Conservation (phyloP, 306 rosid genomes). For the Cercis canadensis region DNA sequence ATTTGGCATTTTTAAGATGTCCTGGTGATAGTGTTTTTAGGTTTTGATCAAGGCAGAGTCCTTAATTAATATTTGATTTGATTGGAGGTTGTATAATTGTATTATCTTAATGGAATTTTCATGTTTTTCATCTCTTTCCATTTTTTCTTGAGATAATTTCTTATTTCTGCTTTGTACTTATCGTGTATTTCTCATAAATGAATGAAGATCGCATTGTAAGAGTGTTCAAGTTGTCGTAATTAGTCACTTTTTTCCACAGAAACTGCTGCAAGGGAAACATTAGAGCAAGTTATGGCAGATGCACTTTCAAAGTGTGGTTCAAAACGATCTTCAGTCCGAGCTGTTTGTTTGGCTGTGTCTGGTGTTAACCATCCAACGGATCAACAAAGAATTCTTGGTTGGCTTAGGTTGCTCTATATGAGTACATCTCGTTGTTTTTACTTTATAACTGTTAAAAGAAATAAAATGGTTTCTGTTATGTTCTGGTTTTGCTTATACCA, state of each 20-base stretch:
- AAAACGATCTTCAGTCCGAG: conserved; percentile 80
- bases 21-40: conserved; percentile 16
- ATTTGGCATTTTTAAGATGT: not conserved
- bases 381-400: conserved; percentile 71
- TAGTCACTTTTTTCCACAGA: conserved; percentile 56
- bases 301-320: conserved; percentile 78
- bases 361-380: conserved; percentile 94
- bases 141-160: not conserved
- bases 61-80: no score
- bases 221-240: conserved; percentile 20
- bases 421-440: conserved; percentile 2
- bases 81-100: no score
- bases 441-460: conserved; percentile 18
- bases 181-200: conserved; percentile 4
- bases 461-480: not conserved
- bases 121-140: not conserved
- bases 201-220: conserved; percentile 19
- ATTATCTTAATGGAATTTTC: no score
- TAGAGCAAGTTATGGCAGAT: conserved; percentile 91
- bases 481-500: not conserved
- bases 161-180: not conserved
- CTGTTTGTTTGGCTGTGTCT: conserved; percentile 91
- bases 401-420: conserved; percentile 68
- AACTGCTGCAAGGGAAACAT: conserved; percentile 84
- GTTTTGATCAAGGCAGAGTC: no score